Conservation (phyloP, 75 land plant species). For the Sequoiadendron giganteum region DNA sequence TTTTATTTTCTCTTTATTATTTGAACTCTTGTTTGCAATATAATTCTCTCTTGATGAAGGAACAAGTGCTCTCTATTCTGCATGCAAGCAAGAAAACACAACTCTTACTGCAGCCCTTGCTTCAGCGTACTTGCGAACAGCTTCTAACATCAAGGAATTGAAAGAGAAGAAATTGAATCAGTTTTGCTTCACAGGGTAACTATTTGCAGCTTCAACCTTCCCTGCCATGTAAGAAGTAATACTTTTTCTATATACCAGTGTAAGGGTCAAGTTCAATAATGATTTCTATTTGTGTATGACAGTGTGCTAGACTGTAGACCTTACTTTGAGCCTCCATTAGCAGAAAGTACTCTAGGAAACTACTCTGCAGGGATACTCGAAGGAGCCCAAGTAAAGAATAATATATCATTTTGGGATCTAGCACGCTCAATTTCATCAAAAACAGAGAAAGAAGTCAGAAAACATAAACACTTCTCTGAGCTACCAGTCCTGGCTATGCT, state of each 20-base stretch:
- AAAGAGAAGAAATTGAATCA: constrained; percentile 41
- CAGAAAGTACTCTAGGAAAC: constrained; percentile 25
- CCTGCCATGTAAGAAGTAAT: neutral
- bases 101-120: constrained; percentile 32
- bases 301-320: constrained; percentile 36
- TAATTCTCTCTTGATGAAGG: constrained; percentile 13
- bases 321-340: constrained; percentile 30
- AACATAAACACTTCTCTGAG: constrained; percentile 35
- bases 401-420: constrained; percentile 35
- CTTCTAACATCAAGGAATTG: constrained; percentile 35
- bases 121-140: constrained; percentile 34
- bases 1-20: neutral
- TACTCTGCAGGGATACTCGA: constrained; percentile 32
- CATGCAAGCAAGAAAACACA: constrained; percentile 44
- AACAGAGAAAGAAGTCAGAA: constrained; percentile 29
- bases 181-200: constrained; percentile 42
- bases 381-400: constrained; percentile 23
- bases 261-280: neutral
- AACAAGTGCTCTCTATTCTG: constrained; percentile 26
- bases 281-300: neutral
- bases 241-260: neutral
- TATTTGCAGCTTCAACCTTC: neutral
- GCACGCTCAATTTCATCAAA: constrained; percentile 11
- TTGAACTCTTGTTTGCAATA: neutral
- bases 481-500: constrained; percentile 37